Evolutionary conservation across 805 yeast genomes (phyloP).

Genomic region (Grigorovia jiainica): DNA sequence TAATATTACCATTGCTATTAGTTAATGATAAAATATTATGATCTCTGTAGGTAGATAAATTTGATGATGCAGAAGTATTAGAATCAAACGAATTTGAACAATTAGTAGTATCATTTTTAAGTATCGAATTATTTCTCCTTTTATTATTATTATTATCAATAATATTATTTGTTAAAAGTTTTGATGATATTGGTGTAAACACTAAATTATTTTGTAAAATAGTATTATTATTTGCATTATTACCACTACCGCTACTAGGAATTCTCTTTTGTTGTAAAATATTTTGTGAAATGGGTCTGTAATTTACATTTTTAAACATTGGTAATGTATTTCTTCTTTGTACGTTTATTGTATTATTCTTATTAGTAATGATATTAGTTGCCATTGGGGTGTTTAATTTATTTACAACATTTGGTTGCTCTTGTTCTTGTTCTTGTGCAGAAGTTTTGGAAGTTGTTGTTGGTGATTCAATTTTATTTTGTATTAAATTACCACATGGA

Average conservation of each 20-base stretch:
- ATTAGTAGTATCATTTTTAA: background rate
- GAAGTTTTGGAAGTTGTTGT: no score
- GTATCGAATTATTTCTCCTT: background rate
- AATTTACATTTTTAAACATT: no score
- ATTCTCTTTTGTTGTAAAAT: background rate
- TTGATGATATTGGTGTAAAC: no score
- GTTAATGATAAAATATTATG: constrained; percentile 1
- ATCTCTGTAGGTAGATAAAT: background rate
- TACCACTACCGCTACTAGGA: background rate
- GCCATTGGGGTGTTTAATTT: no score
- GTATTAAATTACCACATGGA: no score
- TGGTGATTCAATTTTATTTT: no score
- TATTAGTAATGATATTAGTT: background rate
- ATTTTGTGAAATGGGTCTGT: no score
- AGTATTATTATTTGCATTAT: background rate
- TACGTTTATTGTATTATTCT: background rate
- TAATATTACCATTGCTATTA: background rate
- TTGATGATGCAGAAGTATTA: background rate
- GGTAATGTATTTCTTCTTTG: background rate
- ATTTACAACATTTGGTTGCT: no score
- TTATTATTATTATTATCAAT: background rate
- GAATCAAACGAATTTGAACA: background rate
- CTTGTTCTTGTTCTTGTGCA: background rate
- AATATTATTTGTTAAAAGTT: no score
- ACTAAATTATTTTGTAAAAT: no score